Percentiles rank a stretch among this genome's conserved stretches.
These are phyloP conservation scores for Aspergillus pseudotamarii DNA, from an alignment of 2,329 filamentous ascomycete species.

Conservation along the genomic window DNA sequence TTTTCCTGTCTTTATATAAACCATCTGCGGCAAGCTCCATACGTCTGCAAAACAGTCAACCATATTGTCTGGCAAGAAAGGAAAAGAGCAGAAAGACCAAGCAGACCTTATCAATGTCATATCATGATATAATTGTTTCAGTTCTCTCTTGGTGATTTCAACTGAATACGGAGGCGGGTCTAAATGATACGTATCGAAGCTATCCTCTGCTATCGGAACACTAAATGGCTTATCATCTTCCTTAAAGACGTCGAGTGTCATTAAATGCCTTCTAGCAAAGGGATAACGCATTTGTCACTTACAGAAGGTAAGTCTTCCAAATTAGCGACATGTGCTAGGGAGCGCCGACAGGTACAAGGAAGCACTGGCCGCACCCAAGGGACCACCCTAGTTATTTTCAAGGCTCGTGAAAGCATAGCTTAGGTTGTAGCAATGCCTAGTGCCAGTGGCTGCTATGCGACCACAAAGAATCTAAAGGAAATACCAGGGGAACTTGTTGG, in stretches of 20 bases:
- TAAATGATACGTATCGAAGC: conserved; percentile 97
- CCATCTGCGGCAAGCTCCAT: conserved; percentile 98
- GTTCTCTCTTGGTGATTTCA: conserved; percentile 87
- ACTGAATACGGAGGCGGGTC: conserved; percentile 89
- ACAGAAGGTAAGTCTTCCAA: conserved; percentile 18
- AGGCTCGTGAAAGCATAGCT: conserved; percentile 18
- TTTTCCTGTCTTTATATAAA: conserved; percentile 99
- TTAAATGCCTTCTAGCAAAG: neutral
- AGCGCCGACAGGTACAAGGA: conserved; percentile 12
- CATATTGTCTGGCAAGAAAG: neutral
- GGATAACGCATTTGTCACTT: neutral
- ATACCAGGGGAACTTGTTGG: neutral
- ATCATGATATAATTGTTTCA: conserved; percentile 96
- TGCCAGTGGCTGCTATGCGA: neutral
- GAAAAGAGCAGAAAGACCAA: neutral
- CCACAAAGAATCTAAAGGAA: neutral
- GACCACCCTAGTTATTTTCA: conserved; percentile 2
- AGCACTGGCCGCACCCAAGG: conserved; percentile 6
- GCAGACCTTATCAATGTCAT: conserved; percentile 88
- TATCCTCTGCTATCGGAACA: conserved; percentile 87
- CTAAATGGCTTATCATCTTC: conserved; percentile 87
- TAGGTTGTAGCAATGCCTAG: neutral
- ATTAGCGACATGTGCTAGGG: conserved; percentile 20
- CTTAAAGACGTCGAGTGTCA: conserved; percentile 47
- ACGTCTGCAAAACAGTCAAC: conserved; percentile 61